These are phyloP conservation scores for Pelargonium australe DNA, from an alignment of 441 rosid species.

Conservation along the genomic window DNA sequence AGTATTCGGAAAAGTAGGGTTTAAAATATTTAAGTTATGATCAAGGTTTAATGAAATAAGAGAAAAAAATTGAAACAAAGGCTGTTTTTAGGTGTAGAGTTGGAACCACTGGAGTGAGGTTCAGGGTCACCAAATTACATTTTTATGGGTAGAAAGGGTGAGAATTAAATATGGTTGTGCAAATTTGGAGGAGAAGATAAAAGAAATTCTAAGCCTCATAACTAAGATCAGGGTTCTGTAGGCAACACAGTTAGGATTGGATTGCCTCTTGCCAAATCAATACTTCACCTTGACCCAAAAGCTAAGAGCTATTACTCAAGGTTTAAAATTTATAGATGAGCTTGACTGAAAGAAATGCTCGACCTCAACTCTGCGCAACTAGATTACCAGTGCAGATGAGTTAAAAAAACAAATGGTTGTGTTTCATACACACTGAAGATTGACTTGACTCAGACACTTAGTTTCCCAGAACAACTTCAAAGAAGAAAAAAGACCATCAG, in stretches of 20 bases:
- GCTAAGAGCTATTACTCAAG: not conserved
- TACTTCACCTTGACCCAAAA: not conserved
- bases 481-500: too few relatives aligned
- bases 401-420: too few relatives aligned
- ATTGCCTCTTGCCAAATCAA: not conserved
- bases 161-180: not conserved
- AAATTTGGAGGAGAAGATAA: not conserved
- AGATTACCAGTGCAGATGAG: too few relatives aligned
- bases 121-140: not conserved
- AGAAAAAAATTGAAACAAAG: too few relatives aligned
- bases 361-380: too few relatives aligned
- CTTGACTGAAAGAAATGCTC: too few relatives aligned
- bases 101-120: not conserved
- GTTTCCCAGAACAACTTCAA: too few relatives aligned
- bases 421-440: too few relatives aligned
- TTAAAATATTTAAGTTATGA: not conserved
- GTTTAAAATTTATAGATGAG: not conserved
- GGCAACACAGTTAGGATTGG: conserved; percentile 5
- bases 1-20: not conserved
- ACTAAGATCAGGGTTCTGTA: not conserved
- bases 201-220: not conserved
- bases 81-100: not conserved
- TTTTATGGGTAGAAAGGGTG: not conserved
- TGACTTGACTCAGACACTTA: too few relatives aligned
- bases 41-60: not conserved